A percentile compares a stretch with the other conserved stretches of the same genome.
Conservation (phyloP, 768 basidiomycete genomes). For the Boletus tomentosulus region DNA sequence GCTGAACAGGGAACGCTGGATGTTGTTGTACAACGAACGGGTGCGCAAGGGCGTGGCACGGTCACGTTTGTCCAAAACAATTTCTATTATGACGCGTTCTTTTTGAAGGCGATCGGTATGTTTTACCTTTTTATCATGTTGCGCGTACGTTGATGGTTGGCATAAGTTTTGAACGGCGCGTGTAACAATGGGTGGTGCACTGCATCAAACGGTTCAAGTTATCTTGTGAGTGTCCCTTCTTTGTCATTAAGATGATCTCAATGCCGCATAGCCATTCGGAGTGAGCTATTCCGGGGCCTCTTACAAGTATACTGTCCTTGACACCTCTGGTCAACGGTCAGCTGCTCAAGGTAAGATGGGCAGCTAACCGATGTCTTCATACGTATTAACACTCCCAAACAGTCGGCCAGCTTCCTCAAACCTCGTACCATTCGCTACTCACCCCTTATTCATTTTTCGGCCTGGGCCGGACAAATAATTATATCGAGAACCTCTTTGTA, state of each 20-base stretch:
- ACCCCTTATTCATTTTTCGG: constrained; percentile 96
- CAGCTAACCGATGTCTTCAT: background rate
- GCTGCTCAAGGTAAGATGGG: constrained; percentile 74
- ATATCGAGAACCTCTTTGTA: constrained; percentile 97
- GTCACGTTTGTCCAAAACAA: constrained; percentile 91
- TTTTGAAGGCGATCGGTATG: constrained; percentile 92
- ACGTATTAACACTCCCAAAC: constrained; percentile 5
- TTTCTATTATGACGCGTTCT: constrained; percentile 98
- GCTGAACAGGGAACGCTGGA: constrained; percentile 77
- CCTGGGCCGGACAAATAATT: constrained; percentile 96
- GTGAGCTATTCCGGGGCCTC: constrained; percentile 93
- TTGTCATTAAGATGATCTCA: constrained; percentile 1
- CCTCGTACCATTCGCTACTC: constrained; percentile 84
- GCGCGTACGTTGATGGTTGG: background rate
- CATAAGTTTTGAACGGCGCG: constrained; percentile 84
- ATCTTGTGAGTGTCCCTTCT: constrained; percentile 58
- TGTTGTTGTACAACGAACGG: constrained; percentile 85
- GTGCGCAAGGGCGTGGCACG: constrained; percentile 56
- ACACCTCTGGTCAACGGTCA: constrained; percentile 81
- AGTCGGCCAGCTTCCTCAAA: constrained; percentile 93
- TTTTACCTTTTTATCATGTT: constrained; percentile 2
- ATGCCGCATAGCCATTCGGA: constrained; percentile 69
- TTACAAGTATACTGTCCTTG: constrained; percentile 95
- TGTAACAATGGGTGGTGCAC: constrained; percentile 82
- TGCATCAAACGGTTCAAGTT: constrained; percentile 54